phyloP scores from a whole-genome alignment of 2,329 filamentous ascomycete genomes.

The Cyphellophora attinorum region DNA sequence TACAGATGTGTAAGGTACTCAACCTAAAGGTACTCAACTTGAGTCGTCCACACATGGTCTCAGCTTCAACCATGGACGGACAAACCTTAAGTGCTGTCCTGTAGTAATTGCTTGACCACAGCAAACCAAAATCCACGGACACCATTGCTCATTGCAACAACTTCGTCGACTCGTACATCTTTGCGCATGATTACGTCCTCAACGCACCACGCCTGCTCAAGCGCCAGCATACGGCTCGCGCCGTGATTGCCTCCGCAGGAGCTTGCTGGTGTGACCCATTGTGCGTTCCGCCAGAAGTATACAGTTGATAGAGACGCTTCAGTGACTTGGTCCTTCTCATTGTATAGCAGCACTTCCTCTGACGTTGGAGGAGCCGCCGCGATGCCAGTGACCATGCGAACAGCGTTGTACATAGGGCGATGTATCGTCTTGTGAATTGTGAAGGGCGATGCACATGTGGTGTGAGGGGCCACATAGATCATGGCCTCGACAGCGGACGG shows the following conservation, averaged over 20 bases:
- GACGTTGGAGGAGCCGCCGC: conserved; percentile 24
- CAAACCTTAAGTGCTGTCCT: no score
- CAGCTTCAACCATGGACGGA: no score
- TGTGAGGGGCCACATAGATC: conserved; percentile 32
- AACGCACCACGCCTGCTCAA: conserved; percentile 57
- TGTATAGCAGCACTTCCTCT: conserved; percentile 69
- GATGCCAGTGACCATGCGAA: conserved; percentile 54
- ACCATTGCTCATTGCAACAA: conserved; percentile 82
- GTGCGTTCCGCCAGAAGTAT: conserved; percentile 61
- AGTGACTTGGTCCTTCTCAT: conserved; percentile 58
- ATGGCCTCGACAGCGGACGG: conserved; percentile 1
- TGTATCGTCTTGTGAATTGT: conserved; percentile 81
- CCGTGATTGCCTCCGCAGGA: conserved; percentile 72
- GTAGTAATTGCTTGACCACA: no score
- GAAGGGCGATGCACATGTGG: conserved; percentile 49
- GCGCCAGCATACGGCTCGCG: conserved; percentile 73
- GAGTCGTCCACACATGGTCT: no score
- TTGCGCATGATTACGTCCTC: conserved; percentile 52
- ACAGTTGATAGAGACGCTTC: conserved; percentile 77
- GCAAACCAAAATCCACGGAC: conserved; percentile 64
- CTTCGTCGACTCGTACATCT: conserved; percentile 59
- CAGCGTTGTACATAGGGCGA: conserved; percentile 61
- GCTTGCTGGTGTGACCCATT: conserved; percentile 77
- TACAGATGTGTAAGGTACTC: no score
- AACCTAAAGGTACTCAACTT: no score